Evolutionary conservation across 2,329 filamentous ascomycete species (phyloP), one percentile per base, ranked within the genome.

Genomic region (Phyllosticta citriasiana): DNA sequence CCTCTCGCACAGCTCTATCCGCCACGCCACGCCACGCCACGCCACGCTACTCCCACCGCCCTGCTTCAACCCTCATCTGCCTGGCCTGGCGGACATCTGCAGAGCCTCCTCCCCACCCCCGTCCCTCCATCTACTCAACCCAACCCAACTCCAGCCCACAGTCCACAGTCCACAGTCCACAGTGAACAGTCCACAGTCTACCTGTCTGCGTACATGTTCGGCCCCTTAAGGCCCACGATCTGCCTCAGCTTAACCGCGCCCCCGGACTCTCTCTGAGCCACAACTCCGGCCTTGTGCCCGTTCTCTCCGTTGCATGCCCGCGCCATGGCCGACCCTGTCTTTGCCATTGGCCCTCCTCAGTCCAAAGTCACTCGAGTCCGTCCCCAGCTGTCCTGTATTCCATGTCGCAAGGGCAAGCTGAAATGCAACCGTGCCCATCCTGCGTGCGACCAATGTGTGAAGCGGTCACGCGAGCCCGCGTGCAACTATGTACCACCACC

Each of bases 381-480:
- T 24, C 66, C 67, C 12, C 68, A 70, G 57, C 64, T 70, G 25
- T 67, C 65, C 53, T 70, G 68, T 56, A 66, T 64, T 22, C 67
- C 67, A 9, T 70, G 68, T 55, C 66, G 68, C 30, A 66, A 68
- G 55, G 68, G 68, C 14, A 70, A 70, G 59, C 65, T 74, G 58
- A 73, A 72, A 66, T 74, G 72, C 62, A 71, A 74, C 60, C 68
- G 72, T 16, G 69, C 71, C 55, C 68, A 72, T 55, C 72, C 72
- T 55, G 73, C 71, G 62, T 72, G 71, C n/a, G 71, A 73, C 55
- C 68, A 72, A 54, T 72, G 72, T 19, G 64, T 74, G 47, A 69
- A 72, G 30, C 63, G 72, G 7, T 72, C 72, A 6, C 72, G 71
- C 64, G 69, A 69, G 3, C 70, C 71, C 57, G 63, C 68, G 22